Base-by-base conservation (phyloP, 169 alveolate species). In the Plasmodium knowlesi region DNA sequence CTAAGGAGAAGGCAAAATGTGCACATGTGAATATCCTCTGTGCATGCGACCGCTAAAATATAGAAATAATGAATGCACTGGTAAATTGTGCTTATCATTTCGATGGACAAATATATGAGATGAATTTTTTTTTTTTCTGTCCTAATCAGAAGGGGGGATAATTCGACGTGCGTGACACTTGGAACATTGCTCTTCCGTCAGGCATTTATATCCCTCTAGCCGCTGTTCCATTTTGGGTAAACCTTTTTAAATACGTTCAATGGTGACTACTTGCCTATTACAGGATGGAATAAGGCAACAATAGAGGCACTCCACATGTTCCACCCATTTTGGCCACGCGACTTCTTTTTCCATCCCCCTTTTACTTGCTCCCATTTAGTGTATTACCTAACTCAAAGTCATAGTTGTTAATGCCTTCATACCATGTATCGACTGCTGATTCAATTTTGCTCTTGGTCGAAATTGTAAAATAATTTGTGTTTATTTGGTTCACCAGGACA, bases 331-430 rank as follows among this genome's bases (percentile, higher is more conserved):
- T 19, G 8, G 37, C 34, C 12, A 61, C 0, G 12, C 12, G 74
- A n/a, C 32, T 61, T 61, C 32, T n/a, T 34, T 28, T n/a, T 28
- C 83, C 54, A 10, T 28, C 25, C 16, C n/a, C 30, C 83, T 5
- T 80, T 80, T 85, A 10, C n/a, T 41, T 85, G 34, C 39, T 74
- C 79, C 67, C 57, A 30, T 76, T 34, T 85, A 19, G 30, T 16
- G 19, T 25, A 22, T 43, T 67, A 88, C 94, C 94, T 61, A 88
- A 78, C 54, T 88, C 94, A 78, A 88, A 88, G 57, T 88, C 94
- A 79, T 88, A 88, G 50, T 88, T 53, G 43, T 79, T 88, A 79
- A 88, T 88, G 12, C 94, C 94, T 46, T 88, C 94, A 88, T 88
- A 88, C 94, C 94, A 88, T 61, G 82, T 22, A 88, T 88, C 71